Base-by-base conservation (phyloP, 495 filamentous ascomycete species). In the Acidomyces sp. region DNA sequence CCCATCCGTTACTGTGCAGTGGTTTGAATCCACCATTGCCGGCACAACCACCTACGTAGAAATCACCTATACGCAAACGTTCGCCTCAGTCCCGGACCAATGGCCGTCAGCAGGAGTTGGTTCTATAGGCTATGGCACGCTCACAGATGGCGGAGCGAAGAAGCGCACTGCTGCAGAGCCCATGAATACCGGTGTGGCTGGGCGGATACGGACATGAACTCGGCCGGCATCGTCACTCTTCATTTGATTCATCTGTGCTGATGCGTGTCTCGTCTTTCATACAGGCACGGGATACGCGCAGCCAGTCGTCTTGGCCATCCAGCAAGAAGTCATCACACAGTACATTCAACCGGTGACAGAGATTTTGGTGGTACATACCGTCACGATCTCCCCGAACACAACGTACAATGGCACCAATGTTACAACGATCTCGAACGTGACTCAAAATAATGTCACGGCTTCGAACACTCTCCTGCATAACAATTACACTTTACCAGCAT, bases 11-110 rank as follows among this genome's bases (percentile, higher is more conserved):
- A 45, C 46, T 2, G 36, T 35, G 4, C 42, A 45, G 33, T 45
- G 42, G 42, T 7, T 45, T 18, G 34, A 45, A 32, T 13, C 9
- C 17, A 45, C 42, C 16, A 43, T 37, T 28, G 34, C 16, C 15
- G 13, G 3, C 16, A 15, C 34, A 4, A 33, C 23, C 4, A 45
- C 42, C n/a, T 45, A 25, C 15, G 17, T 45, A 7, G 11, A 41
- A 15, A 16, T 45, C 39, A 35, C 33, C 29, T 48, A 52, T 37
- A 53, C 50, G 17, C 46, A 53, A 34, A 39, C 40, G 2, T 53
- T 53, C 38, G 35, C 42, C 17, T 7, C 31, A 16, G 37, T 46
- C 3, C 50, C 50, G 1, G 42, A 41, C 20, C 50, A 50, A 25
- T 34, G 13, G 27, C 30, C 25, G 11, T 37, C 34, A 4, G 39